Base-by-base conservation (phyloP, 2,329 filamentous ascomycete genomes). In the Phaeophleospora eucalypticola region DNA sequence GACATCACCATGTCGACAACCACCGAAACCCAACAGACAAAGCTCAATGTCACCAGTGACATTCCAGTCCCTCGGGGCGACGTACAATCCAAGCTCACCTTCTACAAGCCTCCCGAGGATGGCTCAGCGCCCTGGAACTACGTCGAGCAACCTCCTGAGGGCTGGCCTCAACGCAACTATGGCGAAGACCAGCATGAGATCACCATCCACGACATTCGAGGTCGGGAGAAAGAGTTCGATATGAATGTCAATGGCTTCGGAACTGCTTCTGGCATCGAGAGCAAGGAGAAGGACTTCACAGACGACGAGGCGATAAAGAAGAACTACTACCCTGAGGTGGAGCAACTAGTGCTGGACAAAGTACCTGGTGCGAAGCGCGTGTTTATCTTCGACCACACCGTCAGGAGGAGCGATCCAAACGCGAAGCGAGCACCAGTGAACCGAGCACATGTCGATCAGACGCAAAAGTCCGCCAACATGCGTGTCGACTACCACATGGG, bases 251-350 rank as follows among this genome's bases (percentile, higher is more conserved):
- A 90, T 65, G 87, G 87, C 54, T 95, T 95, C 72, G 74, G 81
- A 47, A 72, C 86, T 16, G 65, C 89, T 40, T 71, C 72, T 10
- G 68, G 75, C 57, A 68, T 88, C 1, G 70, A 78, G 24, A 71
- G 70, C 34, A 71, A 73, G 39, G 74, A 79, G 58, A 71, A 67
- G 10, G 76, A 80, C 34, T 94, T 91, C 66, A 67, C 67, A 3
- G 81, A 87, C 64, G 84, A 89, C 59, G 79, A 75, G 9, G 80
- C 79, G 50, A 87, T 96, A 67, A 70, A 79, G 60, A 60, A 70
- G 1, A 76, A 81, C 44, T 96, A 95, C 74, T 96, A 96, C 71
- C 85, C 88, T 0, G 89, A 95, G 64, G 80, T 95, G 7, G 84
- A 90, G 68, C 66, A 76, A 40, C 71, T 95, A 19, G 72, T 96